These are phyloP conservation scores for Debaryomyces hansenii DNA, from an alignment of 805 yeast species.

Conservation along the genomic window DNA sequence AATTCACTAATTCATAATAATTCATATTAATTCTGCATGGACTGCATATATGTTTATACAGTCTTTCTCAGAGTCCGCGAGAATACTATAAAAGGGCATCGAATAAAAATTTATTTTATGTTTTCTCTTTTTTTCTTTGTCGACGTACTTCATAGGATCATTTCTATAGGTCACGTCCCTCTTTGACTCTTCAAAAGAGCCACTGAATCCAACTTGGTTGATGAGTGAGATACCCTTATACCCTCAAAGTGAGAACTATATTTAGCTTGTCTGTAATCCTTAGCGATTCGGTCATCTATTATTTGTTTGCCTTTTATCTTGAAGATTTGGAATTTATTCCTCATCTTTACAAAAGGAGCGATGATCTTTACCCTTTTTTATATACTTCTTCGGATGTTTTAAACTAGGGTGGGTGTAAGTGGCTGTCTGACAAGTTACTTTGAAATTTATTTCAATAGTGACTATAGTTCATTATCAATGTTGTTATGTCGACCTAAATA, in stretches of 20 bases:
- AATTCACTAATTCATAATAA: too few species aligned
- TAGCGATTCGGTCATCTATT: conserved; percentile 85
- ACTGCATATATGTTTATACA: background rate
- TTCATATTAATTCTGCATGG: too few species aligned
- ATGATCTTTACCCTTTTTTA: conserved; percentile 95
- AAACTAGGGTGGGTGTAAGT: conserved; percentile 90
- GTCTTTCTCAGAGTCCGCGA: too few species aligned
- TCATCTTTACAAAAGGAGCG: conserved; percentile 74
- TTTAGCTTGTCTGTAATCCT: conserved; percentile 68
- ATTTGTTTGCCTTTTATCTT: conserved; percentile 49
- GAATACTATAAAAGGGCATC: too few species aligned
- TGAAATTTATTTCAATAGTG: conserved; percentile 12
- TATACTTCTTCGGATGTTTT: conserved; percentile 87
- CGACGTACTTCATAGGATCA: conserved; percentile 59
- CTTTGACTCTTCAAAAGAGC: conserved; percentile 54
- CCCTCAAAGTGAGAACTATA: conserved; percentile 37
- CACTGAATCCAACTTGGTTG: conserved; percentile 57
- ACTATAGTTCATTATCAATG: conserved; percentile 28
- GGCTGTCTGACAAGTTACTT: conserved; percentile 99
- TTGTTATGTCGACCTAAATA: conserved; percentile 38
- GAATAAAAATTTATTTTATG: background rate
- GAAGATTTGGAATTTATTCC: conserved; percentile 14
- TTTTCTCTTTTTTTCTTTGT: conserved; percentile 43
- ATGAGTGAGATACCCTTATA: conserved; percentile 47
- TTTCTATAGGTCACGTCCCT: conserved; percentile 57